These are phyloP conservation scores for Filosporella fistucella DNA, from an alignment of 495 filamentous ascomycete genomes.

Conservation along the genomic window DNA sequence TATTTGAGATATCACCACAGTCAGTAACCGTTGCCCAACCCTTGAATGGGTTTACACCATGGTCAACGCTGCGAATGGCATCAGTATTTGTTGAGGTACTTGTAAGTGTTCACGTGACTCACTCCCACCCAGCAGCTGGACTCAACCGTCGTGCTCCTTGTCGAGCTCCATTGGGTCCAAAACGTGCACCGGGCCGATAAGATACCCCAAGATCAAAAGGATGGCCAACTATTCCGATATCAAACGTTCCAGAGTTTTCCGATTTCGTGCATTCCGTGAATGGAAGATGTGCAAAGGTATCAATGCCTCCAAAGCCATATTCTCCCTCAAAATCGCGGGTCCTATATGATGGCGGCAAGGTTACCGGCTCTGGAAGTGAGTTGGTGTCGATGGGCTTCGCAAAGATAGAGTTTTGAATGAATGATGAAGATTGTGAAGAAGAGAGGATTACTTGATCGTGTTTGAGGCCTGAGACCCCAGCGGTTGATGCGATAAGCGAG, in stretches of 20 bases:
- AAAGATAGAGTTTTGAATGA: conserved; percentile 21
- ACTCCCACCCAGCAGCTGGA: conserved; percentile 16
- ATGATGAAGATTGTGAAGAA: conserved; percentile 7
- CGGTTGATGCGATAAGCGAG: too few species aligned
- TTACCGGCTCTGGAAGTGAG: not conserved
- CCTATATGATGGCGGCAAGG: conserved; percentile 12
- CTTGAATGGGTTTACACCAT: conserved; percentile 53
- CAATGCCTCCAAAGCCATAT: not conserved
- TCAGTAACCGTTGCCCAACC: conserved; percentile 55
- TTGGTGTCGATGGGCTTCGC: not conserved
- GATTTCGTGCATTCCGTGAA: conserved; percentile 17
- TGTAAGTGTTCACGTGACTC: conserved; percentile 9
- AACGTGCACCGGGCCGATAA: conserved; percentile 71
- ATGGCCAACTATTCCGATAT: conserved; percentile 24
- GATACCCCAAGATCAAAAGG: conserved; percentile 50
- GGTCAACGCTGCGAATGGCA: conserved; percentile 27
- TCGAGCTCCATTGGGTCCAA: conserved; percentile 70
- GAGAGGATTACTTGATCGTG: too few species aligned
- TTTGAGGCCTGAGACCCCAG: too few species aligned
- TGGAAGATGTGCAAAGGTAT: conserved; percentile 22
- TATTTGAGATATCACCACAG: conserved; percentile 63
- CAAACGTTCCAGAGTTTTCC: conserved; percentile 18
- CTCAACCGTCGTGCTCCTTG: conserved; percentile 54
- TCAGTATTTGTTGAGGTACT: conserved; percentile 10
- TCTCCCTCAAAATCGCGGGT: conserved; percentile 2